Evolutionary conservation across 2,329 filamentous ascomycete genomes (phyloP), one percentile per base, ranked within the genome.

Genomic region (Dothideomycetes sp.): DNA sequence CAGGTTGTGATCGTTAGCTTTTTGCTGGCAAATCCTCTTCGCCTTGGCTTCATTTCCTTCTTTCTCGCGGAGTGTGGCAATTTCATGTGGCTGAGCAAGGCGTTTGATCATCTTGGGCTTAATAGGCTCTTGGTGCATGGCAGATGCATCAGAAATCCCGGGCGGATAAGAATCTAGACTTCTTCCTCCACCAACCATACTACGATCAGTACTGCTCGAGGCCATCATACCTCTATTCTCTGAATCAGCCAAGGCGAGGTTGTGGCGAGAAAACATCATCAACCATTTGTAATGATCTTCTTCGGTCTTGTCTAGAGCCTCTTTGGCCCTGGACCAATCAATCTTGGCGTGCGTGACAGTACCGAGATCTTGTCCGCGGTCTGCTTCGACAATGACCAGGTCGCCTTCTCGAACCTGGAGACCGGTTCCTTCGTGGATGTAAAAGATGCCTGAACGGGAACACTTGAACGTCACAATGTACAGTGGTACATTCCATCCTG

Each of bases 261-360:
- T 61, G 52, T 60, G 60, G 33, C 49, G 48, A n/a, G 47, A 94
- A 61, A 95, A 98, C 84, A 96, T 91, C 83, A 96, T 94, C 39
- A 98, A 73, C 85, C 89, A 96, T 55, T 87, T 88, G 65, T 94
- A 95, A 60, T 98, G 91, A 58, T 96, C 87, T 58, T 95, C 86
- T 2, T 84, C 84, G 50, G 89, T 93, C 52, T 91, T 81, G 52
- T 93, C 85, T 60, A 95, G 94, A 50, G 87, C 67, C 33, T 91
- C 82, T 55, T 91, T 88, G 7, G 91, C 91, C 37, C 82, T 77
- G 50, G 87, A 81, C 73, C 87, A 87, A 47, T 86, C 84, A 27
- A 96, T 79, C 52, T 93, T 88, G 48, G 87, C 84, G 51, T 84
- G 79, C 38, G 85, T 83, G 19, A 98, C 89, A 18, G 89, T 94